Percentiles rank a stretch among this genome's conserved stretches.
Evolutionary conservation across 768 basidiomycete genomes (phyloP).

Genomic region (Guyanaporus albipodus): DNA sequence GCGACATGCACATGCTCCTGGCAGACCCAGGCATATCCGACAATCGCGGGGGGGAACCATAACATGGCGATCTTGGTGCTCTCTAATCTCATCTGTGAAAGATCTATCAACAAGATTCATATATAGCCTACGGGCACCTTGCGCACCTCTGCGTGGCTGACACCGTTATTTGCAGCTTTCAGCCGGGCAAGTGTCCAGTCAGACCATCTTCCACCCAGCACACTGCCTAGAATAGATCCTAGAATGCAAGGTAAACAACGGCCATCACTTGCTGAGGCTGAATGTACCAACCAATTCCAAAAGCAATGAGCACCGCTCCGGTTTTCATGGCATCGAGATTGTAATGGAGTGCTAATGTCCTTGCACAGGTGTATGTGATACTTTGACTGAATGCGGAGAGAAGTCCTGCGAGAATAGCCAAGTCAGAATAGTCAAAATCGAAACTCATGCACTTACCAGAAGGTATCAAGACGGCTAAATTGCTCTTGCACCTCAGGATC

Average conservation of each 20-base stretch:
- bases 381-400: conserved; percentile 69
- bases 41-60: conserved; percentile 49
- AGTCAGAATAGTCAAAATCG: not conserved
- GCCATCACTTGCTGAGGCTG: not conserved
- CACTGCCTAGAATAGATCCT: conserved; percentile 50
- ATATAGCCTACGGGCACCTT: not conserved
- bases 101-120: not conserved
- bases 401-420: conserved; percentile 41
- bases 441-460: conserved; percentile 24
- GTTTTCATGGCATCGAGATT: conserved; percentile 66
- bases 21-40: conserved; percentile 78
- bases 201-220: conserved; percentile 60
- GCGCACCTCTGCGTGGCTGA: conserved; percentile 61
- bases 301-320: conserved; percentile 74
- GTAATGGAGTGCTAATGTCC: conserved; percentile 65
- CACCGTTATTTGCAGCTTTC: conserved; percentile 46
- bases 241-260: not conserved
- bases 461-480: conserved; percentile 51
- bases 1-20: conserved; percentile 61
- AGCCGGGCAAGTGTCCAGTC: conserved; percentile 46
- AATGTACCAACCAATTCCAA: conserved; percentile 53
- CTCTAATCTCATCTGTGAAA: conserved; percentile 63
- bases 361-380: conserved; percentile 69
- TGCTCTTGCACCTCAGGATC: conserved; percentile 64
- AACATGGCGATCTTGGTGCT: conserved; percentile 59